Base-by-base conservation (phyloP, 805 yeast genomes). In the Kazachstania africana region DNA sequence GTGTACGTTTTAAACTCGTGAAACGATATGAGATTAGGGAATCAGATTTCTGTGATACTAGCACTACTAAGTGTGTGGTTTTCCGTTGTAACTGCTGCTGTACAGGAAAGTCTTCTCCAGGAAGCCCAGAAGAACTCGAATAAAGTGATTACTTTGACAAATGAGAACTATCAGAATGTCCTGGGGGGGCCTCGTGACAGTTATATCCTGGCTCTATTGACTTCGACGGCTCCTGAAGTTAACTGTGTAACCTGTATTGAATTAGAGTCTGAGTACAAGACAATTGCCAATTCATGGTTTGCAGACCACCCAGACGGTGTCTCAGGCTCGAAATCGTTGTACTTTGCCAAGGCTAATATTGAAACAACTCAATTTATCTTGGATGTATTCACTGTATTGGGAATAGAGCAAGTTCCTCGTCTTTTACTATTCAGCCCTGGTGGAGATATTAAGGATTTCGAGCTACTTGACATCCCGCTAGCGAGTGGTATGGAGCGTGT, bases 261-360 rank as follows among this genome's bases (percentile, higher is more conserved):
- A 26, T 68, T 80, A 44, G 72, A 67, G 16, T 94, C 95, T 2
- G 70, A 68, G 26, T 81, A 55, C 46, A 68, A 68, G 12, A 48
- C 57, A 26, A 55, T 84, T 25, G 93, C 82, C 6, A 46, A 61
- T 29, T 75, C 87, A 16, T 81, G 78, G 76, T 49, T 59, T 34
- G 49, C 63, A 24, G 75, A 69, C 26, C 75, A 71, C 45, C 78
- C 83, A 14, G 57, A 60, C 36, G 70, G 62, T 26, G 68, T 42
- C 10, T 47, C 58, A 10, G 36, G 32, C 4, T 27, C 28, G 5
- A 42, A 41, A n/a, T 26, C 45, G 12, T 57, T 87, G 24, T 75
- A 70, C 60, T 82, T 88, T 54, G 81, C 82, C 12, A 59, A 66
- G 26, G 75, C 93, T 12, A 95, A 88, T 48, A 75, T 81, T 47